Base-by-base conservation (phyloP, 176 grass and related monocot genomes). In the Hordeum marinum region DNA sequence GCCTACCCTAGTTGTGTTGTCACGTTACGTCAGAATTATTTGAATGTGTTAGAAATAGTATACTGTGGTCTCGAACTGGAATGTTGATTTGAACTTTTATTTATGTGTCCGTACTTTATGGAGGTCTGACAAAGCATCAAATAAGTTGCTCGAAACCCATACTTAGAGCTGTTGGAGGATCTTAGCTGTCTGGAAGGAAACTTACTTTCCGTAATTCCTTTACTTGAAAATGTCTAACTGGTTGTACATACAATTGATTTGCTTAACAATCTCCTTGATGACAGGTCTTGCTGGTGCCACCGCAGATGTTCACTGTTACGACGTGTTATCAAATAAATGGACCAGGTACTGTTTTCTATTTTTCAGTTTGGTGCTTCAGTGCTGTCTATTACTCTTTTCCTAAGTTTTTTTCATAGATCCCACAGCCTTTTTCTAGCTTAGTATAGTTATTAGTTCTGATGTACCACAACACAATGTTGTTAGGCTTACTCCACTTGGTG, bases 231-330 rank as follows among this genome's bases (percentile, higher is more conserved):
- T 48, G 36, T 80, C 23, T 23, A 32, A 1, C 66, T 68, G 34
- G 32, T 14, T 5, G 35, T 12, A 7, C 55, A 72, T 50, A 39
- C 43, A 20, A 4, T 73, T 83, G n/a, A 39, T 79, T 74, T 46
- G 25, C 40, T 45, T 84, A 58, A 80, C 20, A 60, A 75, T 89
- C 5, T 94, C 21, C 52, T 87, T 72, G 63, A 24, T 91, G 83
- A 25, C 78, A 98, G 96, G 96, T 85, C 90, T 98, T 81, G 96
- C 96, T 55, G 96, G 96, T 85, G 96, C 96, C 17, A 96, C 94
- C 1, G 89, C 91, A 31, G 96, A 99, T 79, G 90, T 99, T 58
- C 96, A 99, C 69, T 99, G 90, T 86, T 99, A 99, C 2, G 96
- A 99, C 55, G 90, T 96, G 11, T 43, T 90, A 69, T 91, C 96